These are phyloP conservation scores for Boletus subparvulus DNA, from an alignment of 768 basidiomycete species.

Conservation along the genomic window DNA sequence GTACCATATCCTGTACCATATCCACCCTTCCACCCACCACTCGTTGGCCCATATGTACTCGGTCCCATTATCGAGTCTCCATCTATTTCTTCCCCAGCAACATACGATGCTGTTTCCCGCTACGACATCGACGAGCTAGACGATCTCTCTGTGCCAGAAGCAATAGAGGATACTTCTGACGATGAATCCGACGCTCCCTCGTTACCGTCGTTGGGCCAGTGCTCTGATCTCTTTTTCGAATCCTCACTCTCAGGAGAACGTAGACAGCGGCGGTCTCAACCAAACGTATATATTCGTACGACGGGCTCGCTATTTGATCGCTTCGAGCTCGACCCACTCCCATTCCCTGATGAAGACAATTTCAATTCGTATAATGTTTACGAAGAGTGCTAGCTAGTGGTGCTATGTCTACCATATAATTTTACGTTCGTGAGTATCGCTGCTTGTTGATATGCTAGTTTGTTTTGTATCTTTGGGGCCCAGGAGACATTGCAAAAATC, in stretches of 20 bases:
- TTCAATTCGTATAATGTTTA: conserved; percentile 51
- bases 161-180: conserved; percentile 82
- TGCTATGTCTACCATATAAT: conserved; percentile 33
- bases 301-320: conserved; percentile 59
- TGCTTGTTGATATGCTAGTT: conserved; percentile 31
- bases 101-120: conserved; percentile 61
- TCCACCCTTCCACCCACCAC: conserved; percentile 59
- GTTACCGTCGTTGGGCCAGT: conserved; percentile 60
- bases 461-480: conserved; percentile 25
- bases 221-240: conserved; percentile 54
- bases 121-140: conserved; percentile 62
- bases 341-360: conserved; percentile 56
- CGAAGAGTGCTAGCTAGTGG: conserved; percentile 71
- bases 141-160: conserved; percentile 71
- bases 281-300: conserved; percentile 62
- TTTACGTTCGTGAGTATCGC: conserved; percentile 15
- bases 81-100: conserved; percentile 37
- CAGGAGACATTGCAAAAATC: too few species aligned
- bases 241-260: conserved; percentile 51
- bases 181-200: conserved; percentile 76
- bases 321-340: conserved; percentile 70
- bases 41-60: conserved; percentile 52
- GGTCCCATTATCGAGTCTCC: conserved; percentile 44
- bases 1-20: conserved; percentile 64
- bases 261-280: conserved; percentile 46